phyloP scores from a whole-genome alignment of 2,329 filamentous ascomycete species.

The Domatiomyces catenatus region DNA sequence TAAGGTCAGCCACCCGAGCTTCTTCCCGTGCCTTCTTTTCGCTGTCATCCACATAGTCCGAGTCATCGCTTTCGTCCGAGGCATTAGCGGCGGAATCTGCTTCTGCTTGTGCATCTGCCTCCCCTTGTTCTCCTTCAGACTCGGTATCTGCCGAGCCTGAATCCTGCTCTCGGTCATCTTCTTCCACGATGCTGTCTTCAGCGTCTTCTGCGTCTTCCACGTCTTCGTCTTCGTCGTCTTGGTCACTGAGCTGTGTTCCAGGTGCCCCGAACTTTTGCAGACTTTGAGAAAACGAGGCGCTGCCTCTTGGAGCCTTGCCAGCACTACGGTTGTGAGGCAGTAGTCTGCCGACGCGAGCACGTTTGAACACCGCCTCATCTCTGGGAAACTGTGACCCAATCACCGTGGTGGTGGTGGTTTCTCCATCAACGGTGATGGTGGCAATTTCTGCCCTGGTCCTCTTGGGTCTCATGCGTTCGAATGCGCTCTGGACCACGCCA shows the following conservation, averaged over 20 bases:
- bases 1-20: conserved; percentile 30
- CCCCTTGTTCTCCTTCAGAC: conserved; percentile 3
- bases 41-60: conserved; percentile 38
- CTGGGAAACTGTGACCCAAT: conserved; percentile 41
- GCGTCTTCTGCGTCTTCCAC: conserved; percentile 10
- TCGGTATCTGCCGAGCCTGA: conserved; percentile 2
- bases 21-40: conserved; percentile 38
- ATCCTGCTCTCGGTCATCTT: not conserved
- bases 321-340: not conserved
- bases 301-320: not conserved
- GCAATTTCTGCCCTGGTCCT: conserved; percentile 49
- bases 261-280: conserved; percentile 9
- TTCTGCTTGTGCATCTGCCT: conserved; percentile 1
- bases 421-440: conserved; percentile 59
- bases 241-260: conserved; percentile 5
- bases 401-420: conserved; percentile 49
- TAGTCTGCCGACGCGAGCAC: not conserved
- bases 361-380: conserved; percentile 2
- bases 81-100: conserved; percentile 2
- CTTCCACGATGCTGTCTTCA: conserved; percentile 5
- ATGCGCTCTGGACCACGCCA: conserved; percentile 43
- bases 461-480: conserved; percentile 50
- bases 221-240: conserved; percentile 22
- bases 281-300: conserved; percentile 12
- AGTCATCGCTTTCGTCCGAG: conserved; percentile 14